A percentile compares a stretch with the other conserved stretches of the same genome.
These are phyloP conservation scores for Trichoderma atroviride DNA, from an alignment of 2,329 filamentous ascomycete species.

Conservation along the genomic window DNA sequence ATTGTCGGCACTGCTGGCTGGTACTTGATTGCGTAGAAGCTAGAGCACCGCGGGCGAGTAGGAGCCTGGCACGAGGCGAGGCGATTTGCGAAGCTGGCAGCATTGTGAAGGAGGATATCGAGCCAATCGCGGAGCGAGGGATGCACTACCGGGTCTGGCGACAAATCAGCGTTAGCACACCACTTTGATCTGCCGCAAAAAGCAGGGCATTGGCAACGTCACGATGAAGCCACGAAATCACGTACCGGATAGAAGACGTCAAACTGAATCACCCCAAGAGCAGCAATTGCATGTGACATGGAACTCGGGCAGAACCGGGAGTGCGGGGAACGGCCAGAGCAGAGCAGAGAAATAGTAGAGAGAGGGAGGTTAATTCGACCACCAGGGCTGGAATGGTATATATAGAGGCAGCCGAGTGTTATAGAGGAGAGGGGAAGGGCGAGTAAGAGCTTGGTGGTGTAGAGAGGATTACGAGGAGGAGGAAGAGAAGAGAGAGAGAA, in stretches of 20 bases:
- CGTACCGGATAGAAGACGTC: constrained; percentile 2
- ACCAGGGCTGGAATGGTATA: not conserved
- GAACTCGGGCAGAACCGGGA: constrained; percentile 28
- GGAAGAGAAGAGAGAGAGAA: not conserved
- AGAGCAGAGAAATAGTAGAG: not conserved
- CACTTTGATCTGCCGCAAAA: not conserved
- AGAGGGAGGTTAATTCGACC: not conserved
- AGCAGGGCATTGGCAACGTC: not conserved
- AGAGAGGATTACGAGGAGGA: not conserved
- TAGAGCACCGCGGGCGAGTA: constrained; percentile 18
- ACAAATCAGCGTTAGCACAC: constrained; percentile 11
- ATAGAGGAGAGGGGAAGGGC: not conserved
- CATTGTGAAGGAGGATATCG: constrained; percentile 32
- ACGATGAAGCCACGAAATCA: not conserved
- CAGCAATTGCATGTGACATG: constrained; percentile 28
- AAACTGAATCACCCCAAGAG: constrained; percentile 22
- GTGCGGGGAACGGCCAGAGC: constrained; percentile 12
- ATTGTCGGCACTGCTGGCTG: constrained; percentile 42
- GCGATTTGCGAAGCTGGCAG: constrained; percentile 34
- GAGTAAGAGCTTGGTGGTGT: not conserved
- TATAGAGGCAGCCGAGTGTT: not conserved
- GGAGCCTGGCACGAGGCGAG: constrained; percentile 37
- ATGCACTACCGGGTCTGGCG: constrained; percentile 24
- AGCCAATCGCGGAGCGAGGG: constrained; percentile 5
- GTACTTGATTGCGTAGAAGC: constrained; percentile 28